Evolutionary conservation across 768 basidiomycete genomes (phyloP), one percentile per base, ranked within the genome.

Genomic region (Lepiota subincarnata): DNA sequence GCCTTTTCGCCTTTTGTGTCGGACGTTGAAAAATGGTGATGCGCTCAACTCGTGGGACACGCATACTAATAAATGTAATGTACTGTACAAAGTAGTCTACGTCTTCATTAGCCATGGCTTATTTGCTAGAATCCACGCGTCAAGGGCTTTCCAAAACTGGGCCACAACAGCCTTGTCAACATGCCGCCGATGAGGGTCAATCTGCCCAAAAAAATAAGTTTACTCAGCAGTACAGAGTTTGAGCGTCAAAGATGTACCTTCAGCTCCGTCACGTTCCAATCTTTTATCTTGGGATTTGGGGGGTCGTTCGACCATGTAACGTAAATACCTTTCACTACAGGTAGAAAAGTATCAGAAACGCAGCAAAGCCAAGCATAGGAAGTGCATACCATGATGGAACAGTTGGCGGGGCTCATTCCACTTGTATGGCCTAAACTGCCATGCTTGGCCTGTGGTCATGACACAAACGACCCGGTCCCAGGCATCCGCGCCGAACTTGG

Each of bases 381-480:
- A 7, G 34, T 7, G 38, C 38, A 20, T 59, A 96, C 95, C 94
- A 63, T 98, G 89, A 64, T 97, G 90, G 71, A 99, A 98, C 22
- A 99, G 70, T 47, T 88, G 80, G 55, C 84, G 83, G 0, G 97
- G 97, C 63, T 98, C 94, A 46, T 79, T 85, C 96, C 96, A 99
- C 66, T 96, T 95, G 73, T 98, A 98, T 14, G 91, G 88, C 53
- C 86, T 78, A 71, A 99, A 99, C 66, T 99, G 97, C 97, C 97
- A 98, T 28, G 89, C 87, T 61, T 98, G 96, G 1, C 97, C 97
- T 0, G 97, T 99, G 7, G 97, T 98, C 84, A 97, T 87, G 13
- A 99, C 96, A 59, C 95, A 97, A 3, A 97, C 87, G 4, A 99
- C 97, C 35, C 96, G 82, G 52, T 98, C 94, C 95, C 96, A 98